A percentile compares a stretch with the other conserved stretches of the same genome.
Evolutionary conservation across 768 basidiomycete species (phyloP).

Genomic region (Pisolithus microcarpus): DNA sequence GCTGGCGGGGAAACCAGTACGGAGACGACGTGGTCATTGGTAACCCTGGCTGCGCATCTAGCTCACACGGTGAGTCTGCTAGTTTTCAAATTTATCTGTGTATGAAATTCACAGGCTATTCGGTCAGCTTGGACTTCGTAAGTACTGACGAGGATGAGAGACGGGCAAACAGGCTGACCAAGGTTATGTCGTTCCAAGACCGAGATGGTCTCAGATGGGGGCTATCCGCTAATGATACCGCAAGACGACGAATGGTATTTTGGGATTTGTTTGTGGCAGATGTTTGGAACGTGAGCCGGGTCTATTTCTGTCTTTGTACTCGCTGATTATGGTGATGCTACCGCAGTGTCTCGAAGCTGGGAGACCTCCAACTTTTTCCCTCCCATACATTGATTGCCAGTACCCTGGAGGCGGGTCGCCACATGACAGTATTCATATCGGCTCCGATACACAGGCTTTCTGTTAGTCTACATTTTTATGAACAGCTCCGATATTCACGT

Average conservation of each 20-base stretch:
- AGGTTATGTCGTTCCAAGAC: conserved; percentile 28
- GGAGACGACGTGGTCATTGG: conserved; percentile 65
- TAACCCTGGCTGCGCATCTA: conserved; percentile 58
- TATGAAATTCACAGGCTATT: conserved; percentile 11
- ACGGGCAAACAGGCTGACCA: conserved; percentile 6
- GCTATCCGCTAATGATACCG: conserved; percentile 53
- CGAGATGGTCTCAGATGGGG: conserved; percentile 63
- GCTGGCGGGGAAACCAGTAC: conserved; percentile 53
- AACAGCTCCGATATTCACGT: neutral
- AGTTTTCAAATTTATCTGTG: conserved; percentile 2
- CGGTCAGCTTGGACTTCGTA: conserved; percentile 61
- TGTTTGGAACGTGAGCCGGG: conserved; percentile 47
- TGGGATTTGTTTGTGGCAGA: conserved; percentile 76
- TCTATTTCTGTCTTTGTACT: neutral
- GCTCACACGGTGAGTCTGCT: conserved; percentile 49
- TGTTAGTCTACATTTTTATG: conserved; percentile 19
- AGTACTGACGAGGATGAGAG: conserved; percentile 24
- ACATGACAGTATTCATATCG: conserved; percentile 13
- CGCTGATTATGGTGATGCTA: conserved; percentile 7
- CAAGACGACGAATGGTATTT: conserved; percentile 61
- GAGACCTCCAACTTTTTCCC: conserved; percentile 60
- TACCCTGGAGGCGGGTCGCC: conserved; percentile 36
- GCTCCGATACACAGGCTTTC: conserved; percentile 9
- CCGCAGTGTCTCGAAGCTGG: conserved; percentile 60
- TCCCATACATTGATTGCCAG: conserved; percentile 60